Conservation (phyloP, 768 basidiomycete genomes). For the Agaricus bisporus region DNA sequence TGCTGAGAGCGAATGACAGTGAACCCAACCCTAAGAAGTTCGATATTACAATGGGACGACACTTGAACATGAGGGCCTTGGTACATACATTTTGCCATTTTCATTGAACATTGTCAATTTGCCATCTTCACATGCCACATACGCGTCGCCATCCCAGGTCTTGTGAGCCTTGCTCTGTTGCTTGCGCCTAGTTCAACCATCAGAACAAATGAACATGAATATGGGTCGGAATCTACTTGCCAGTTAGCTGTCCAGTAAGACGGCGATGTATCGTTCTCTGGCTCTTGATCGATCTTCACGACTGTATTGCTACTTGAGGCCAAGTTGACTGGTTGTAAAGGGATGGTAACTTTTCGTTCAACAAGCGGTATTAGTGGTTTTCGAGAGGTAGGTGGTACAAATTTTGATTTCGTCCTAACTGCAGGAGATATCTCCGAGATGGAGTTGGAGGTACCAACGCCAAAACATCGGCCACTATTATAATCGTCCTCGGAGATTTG, state of each 20-base stretch:
- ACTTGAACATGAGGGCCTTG: not conserved
- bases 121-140: conserved; percentile 43
- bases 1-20: conserved; percentile 53
- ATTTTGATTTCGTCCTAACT: conserved; percentile 19
- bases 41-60: not conserved
- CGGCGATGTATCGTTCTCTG: conserved; percentile 18
- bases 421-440: conserved; percentile 5
- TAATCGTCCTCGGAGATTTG: conserved; percentile 48
- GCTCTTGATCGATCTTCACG: conserved; percentile 2
- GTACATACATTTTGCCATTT: conserved; percentile 59
- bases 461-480: conserved; percentile 63
- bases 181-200: conserved; percentile 51
- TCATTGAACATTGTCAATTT: conserved; percentile 62
- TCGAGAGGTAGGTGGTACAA: conserved; percentile 17
- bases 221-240: conserved; percentile 26
- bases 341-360: conserved; percentile 1
- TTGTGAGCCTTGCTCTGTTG: conserved; percentile 71
- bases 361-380: not conserved
- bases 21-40: conserved; percentile 46
- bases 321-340: conserved; percentile 3
- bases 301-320: conserved; percentile 1
- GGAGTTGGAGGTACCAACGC: conserved; percentile 14
- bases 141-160: conserved; percentile 82
- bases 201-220: not conserved
- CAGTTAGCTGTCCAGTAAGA: conserved; percentile 66